Percentiles rank a stretch among this genome's conserved stretches.
These are phyloP conservation scores for Venturia pyrina DNA, from an alignment of 2,329 filamentous ascomycete species.

Conservation along the genomic window DNA sequence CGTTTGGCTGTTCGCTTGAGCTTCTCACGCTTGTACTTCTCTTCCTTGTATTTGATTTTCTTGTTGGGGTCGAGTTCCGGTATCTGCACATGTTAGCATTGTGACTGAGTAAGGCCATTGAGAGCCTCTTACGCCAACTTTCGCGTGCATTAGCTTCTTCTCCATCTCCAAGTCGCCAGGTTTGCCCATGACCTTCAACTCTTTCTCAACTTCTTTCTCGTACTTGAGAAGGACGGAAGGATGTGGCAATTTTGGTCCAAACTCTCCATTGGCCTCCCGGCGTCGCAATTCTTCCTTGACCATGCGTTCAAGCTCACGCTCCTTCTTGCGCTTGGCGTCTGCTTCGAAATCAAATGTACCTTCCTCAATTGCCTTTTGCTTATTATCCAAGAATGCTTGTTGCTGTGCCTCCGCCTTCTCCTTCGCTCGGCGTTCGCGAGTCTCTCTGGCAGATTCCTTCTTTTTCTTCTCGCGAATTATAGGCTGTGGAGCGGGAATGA, in stretches of 20 bases:
- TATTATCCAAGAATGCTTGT: neutral
- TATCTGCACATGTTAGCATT: neutral
- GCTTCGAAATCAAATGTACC: constrained; percentile 9
- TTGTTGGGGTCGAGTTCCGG: constrained; percentile 3
- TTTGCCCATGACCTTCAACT: neutral
- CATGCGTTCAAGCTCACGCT: constrained; percentile 2
- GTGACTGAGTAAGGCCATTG: neutral
- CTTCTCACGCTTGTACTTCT: constrained; percentile 11
- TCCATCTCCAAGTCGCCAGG: neutral
- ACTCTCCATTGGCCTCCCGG: neutral
- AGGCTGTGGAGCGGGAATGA: neutral
- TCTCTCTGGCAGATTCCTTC: constrained; percentile 2
- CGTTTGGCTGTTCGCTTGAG: constrained; percentile 10
- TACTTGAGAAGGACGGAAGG: neutral
- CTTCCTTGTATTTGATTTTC: constrained; percentile 11
- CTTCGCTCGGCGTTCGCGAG: neutral
- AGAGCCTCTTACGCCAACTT: neutral
- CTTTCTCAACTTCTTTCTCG: constrained; percentile 7
- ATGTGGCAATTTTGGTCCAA: constrained; percentile 6
- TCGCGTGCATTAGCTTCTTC: constrained; percentile 7
- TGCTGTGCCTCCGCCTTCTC: neutral
- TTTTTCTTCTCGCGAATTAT: constrained; percentile 5
- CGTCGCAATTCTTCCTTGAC: constrained; percentile 4
- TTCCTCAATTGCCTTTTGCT: neutral
- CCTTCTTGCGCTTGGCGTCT: neutral